phyloP scores from a whole-genome alignment of 2,329 filamentous ascomycete genomes.

The Myriosclerotinia duriaeana region DNA sequence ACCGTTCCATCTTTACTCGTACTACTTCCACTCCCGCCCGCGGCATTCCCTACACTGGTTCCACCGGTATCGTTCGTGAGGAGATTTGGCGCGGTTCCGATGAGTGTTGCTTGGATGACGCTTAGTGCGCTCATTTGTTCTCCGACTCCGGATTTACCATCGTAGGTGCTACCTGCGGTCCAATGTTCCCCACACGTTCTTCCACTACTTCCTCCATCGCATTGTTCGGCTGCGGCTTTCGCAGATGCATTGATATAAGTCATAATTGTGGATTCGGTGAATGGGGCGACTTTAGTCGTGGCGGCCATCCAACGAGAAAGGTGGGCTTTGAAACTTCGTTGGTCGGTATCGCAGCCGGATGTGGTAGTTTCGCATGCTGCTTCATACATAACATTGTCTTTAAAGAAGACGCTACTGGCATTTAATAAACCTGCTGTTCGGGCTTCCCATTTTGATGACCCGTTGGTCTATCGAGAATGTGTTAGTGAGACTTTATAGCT shows the following conservation, averaged over 20 bases:
- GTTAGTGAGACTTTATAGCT: slow-evolving; percentile 17
- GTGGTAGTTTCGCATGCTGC: slow-evolving; percentile 58
- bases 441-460: slow-evolving; percentile 51
- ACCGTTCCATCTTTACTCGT: slow-evolving; percentile 8
- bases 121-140: slow-evolving; percentile 71
- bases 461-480: slow-evolving; percentile 32
- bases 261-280: slow-evolving; percentile 54
- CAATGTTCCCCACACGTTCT: slow-evolving; percentile 62
- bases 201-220: slow-evolving; percentile 52
- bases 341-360: slow-evolving; percentile 59
- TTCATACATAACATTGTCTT: slow-evolving; percentile 60
- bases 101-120: slow-evolving; percentile 60
- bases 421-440: slow-evolving; percentile 57
- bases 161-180: slow-evolving; percentile 54
- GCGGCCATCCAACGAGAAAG: slow-evolving; percentile 60
- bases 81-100: slow-evolving; percentile 46
- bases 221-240: slow-evolving; percentile 50
- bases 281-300: slow-evolving; percentile 63
- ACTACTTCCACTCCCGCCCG: slow-evolving; percentile 26
- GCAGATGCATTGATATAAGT: slow-evolving; percentile 56
- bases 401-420: slow-evolving; percentile 56
- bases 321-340: slow-evolving; percentile 64
- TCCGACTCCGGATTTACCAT: slow-evolving; percentile 61
- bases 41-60: slow-evolving; percentile 48
- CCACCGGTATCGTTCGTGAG: slow-evolving; percentile 55